Conservation (phyloP, 306 rosid genomes). For the Lathyrus tuberosus region DNA sequence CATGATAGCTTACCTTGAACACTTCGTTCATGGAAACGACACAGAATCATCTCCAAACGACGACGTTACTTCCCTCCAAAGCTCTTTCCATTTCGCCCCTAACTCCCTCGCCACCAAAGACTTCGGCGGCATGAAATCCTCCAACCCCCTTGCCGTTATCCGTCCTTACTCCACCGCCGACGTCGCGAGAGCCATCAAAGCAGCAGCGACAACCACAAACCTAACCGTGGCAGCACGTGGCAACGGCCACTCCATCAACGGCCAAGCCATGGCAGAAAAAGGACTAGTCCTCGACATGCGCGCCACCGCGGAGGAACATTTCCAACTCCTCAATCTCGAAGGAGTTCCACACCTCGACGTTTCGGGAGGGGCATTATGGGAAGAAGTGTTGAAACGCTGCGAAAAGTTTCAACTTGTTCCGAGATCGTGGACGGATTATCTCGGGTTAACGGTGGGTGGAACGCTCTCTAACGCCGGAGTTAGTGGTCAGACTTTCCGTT, state of each 20-base stretch:
- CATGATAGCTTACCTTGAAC: slow-evolving; percentile 88
- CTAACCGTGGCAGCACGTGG: slow-evolving; percentile 93
- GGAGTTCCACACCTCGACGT: slow-evolving; percentile 63
- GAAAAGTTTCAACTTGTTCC: slow-evolving; percentile 59
- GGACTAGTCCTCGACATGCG: slow-evolving; percentile 93
- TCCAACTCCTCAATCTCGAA: slow-evolving; percentile 34
- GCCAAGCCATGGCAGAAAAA: slow-evolving; percentile 88
- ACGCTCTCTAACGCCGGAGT: slow-evolving; percentile 96
- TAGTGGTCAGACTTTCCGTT: slow-evolving; percentile 90
- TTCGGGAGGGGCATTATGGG: slow-evolving; percentile 99
- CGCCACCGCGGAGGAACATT: slow-evolving; percentile 47
- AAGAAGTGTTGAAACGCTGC: slow-evolving; percentile 76
- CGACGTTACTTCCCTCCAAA: slow-evolving; percentile 51
- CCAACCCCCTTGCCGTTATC: slow-evolving; percentile 59
- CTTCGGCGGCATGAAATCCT: slow-evolving; percentile 77
- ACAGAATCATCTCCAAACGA: slow-evolving; percentile 57
- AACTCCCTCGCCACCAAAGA: slow-evolving; percentile 57
- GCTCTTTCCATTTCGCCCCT: slow-evolving; percentile 43
- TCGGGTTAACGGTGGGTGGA: slow-evolving; percentile 89
- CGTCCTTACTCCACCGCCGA: slow-evolving; percentile 52
- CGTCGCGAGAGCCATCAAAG: slow-evolving; percentile 52
- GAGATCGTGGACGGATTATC: slow-evolving; percentile 93
- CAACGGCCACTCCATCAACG: slow-evolving; percentile 97
- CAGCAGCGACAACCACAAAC: slow-evolving; percentile 47
- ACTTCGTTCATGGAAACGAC: slow-evolving; percentile 68